Evolutionary conservation across 1,284 basidiomycete genomes (phyloP).

Genomic region (Sporisorium sorghi): DNA sequence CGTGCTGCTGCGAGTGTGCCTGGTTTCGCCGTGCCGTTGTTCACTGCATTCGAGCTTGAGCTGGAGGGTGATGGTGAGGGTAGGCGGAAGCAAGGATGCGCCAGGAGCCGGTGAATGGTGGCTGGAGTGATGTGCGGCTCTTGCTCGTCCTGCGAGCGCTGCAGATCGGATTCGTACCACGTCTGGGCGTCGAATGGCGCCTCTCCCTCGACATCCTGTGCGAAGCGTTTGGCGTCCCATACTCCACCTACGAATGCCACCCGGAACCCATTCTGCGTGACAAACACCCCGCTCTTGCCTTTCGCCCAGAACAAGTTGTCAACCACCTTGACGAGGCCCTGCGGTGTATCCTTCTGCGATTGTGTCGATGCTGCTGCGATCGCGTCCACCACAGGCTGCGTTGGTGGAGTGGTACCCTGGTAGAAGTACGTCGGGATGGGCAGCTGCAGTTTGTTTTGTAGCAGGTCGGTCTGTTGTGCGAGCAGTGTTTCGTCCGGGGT

Average conservation of each 20-base stretch:
- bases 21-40: constrained; percentile 22
- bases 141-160: constrained; percentile 14
- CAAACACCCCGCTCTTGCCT: constrained; percentile 52
- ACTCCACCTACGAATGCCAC: constrained; percentile 56
- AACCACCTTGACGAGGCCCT: constrained; percentile 26
- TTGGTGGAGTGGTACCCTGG: constrained; percentile 75
- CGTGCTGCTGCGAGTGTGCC: constrained; percentile 55
- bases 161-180: constrained; percentile 18
- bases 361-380: constrained; percentile 10
- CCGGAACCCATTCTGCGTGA: constrained; percentile 26
- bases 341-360: neutral
- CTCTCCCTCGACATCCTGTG: constrained; percentile 13
- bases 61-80: constrained; percentile 7
- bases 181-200: constrained; percentile 12
- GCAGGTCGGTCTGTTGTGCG: constrained; percentile 75
- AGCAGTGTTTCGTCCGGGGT: constrained; percentile 60
- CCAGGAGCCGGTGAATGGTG: constrained; percentile 34
- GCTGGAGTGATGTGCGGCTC: constrained; percentile 31
- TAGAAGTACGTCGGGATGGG: constrained; percentile 93
- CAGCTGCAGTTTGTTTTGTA: constrained; percentile 78
- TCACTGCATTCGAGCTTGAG: neutral
- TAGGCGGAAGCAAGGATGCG: constrained; percentile 40
- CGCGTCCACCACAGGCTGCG: constrained; percentile 4
- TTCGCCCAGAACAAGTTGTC: constrained; percentile 51
- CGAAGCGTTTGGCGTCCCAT: constrained; percentile 33